Evolutionary conservation across 441 rosid genomes (phyloP).

Genomic region (Gossypium gossypioides): DNA sequence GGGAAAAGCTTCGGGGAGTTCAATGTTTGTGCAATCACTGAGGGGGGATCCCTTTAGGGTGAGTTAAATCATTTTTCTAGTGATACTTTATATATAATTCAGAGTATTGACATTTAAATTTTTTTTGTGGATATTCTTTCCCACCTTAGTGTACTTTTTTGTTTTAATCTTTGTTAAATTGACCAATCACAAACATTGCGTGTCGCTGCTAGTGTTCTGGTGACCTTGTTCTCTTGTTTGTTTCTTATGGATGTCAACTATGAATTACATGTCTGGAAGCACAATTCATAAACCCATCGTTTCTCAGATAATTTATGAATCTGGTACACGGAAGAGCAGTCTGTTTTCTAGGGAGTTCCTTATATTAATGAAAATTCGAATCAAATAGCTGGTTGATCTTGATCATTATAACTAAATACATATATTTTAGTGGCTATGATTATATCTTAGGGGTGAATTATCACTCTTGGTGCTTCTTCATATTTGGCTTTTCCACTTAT

Average conservation of each 20-base stretch:
- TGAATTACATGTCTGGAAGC: not conserved
- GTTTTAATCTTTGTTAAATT: not conserved
- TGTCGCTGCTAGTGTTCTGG: not conserved
- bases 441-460: not conserved
- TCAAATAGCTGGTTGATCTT: not conserved
- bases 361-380: not conserved
- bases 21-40: conserved; percentile 87
- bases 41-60: conserved; percentile 94
- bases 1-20: conserved; percentile 55
- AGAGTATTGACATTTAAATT: not conserved
- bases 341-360: not conserved
- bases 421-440: not conserved
- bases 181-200: not conserved
- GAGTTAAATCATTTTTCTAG: conserved; percentile 21
- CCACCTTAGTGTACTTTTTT: not conserved
- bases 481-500: not conserved
- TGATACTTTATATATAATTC: not conserved
- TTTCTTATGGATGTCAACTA: not conserved
- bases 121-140: not conserved
- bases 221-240: not conserved
- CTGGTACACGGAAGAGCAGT: not conserved
- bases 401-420: not conserved
- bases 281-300: not conserved
- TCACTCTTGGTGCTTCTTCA: not conserved
- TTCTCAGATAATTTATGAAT: not conserved